Percentiles rank a stretch among this genome's conserved stretches.
Conservation (phyloP, 164 flowering plant genomes). For the Nelumbo lutea region DNA sequence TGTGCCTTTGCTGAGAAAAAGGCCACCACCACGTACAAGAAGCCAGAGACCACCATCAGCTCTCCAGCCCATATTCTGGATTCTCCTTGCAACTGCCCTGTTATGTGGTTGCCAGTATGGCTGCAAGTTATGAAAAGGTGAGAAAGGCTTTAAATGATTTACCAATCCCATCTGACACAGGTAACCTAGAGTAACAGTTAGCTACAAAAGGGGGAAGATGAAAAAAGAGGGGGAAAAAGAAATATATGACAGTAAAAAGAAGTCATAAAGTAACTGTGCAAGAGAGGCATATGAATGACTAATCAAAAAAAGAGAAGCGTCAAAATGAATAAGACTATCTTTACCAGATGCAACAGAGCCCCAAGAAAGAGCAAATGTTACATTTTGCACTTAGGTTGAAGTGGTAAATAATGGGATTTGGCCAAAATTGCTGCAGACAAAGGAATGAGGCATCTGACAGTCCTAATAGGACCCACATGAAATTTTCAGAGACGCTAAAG, state of each 20-base stretch:
- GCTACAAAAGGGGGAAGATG: background rate
- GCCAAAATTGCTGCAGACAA: too few species aligned
- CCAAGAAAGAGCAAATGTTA: too few species aligned
- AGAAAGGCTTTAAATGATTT: background rate
- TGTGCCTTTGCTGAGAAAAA: constrained; percentile 92
- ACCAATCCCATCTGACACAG: background rate
- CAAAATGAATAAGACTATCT: background rate
- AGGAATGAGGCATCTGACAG: too few species aligned
- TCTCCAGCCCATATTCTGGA: constrained; percentile 99
- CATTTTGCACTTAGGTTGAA: too few species aligned
- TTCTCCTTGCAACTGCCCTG: constrained; percentile 87
- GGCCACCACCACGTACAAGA: constrained; percentile 97
- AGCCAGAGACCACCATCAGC: constrained; percentile 99
- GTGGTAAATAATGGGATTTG: too few species aligned
- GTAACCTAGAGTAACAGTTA: background rate
- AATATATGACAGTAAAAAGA: background rate
- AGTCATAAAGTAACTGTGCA: background rate
- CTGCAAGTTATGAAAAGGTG: constrained; percentile 31
- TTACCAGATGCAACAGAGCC: too few species aligned
- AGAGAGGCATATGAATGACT: background rate
- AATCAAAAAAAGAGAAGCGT: background rate
- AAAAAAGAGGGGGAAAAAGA: background rate
- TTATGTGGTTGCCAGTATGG: constrained; percentile 99
- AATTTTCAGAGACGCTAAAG: too few species aligned
- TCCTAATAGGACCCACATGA: too few species aligned